Percentiles rank a stretch among this genome's conserved stretches.
These are phyloP conservation scores for Rugosomyces carneus DNA, from an alignment of 1,284 basidiomycete genomes.

Conservation along the genomic window DNA sequence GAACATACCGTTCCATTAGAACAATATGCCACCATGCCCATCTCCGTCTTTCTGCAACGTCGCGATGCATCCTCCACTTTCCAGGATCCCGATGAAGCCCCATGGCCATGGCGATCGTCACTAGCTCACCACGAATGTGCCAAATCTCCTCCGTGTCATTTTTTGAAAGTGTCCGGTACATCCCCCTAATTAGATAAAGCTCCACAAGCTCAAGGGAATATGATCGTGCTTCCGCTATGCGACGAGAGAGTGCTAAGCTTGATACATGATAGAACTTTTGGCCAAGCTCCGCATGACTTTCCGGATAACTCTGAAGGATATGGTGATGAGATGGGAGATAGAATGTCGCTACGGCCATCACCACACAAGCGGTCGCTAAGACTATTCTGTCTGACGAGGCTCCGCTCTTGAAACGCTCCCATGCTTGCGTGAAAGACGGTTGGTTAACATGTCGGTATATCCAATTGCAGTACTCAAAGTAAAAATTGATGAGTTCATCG, in stretches of 20 bases:
- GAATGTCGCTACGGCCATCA: conserved; percentile 65
- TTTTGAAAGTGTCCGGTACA: conserved; percentile 67
- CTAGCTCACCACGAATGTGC: conserved; percentile 62
- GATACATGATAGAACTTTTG: conserved; percentile 63
- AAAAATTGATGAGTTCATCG: conserved; percentile 65
- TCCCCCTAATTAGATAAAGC: conserved; percentile 57
- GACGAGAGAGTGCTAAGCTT: conserved; percentile 56
- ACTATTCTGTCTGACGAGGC: conserved; percentile 58
- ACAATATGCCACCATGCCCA: conserved; percentile 87
- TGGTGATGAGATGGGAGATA: conserved; percentile 64
- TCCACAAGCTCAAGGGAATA: conserved; percentile 75
- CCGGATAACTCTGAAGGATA: conserved; percentile 44
- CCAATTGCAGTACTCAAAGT: conserved; percentile 83
- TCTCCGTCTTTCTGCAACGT: conserved; percentile 64
- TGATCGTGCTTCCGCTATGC: conserved; percentile 50
- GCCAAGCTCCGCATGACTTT: conserved; percentile 51
- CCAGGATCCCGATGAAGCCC: conserved; percentile 77
- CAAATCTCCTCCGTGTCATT: conserved; percentile 75
- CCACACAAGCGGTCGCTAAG: conserved; percentile 61
- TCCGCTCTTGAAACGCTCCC: conserved; percentile 67
- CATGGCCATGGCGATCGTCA: conserved; percentile 71
- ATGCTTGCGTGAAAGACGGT: conserved; percentile 50
- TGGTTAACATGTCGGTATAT: conserved; percentile 73
- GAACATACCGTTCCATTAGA: conserved; percentile 60
- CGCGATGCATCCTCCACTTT: conserved; percentile 61